Base-by-base conservation (phyloP, 805 yeast genomes). In the Grigorovia yakushimaensis region DNA sequence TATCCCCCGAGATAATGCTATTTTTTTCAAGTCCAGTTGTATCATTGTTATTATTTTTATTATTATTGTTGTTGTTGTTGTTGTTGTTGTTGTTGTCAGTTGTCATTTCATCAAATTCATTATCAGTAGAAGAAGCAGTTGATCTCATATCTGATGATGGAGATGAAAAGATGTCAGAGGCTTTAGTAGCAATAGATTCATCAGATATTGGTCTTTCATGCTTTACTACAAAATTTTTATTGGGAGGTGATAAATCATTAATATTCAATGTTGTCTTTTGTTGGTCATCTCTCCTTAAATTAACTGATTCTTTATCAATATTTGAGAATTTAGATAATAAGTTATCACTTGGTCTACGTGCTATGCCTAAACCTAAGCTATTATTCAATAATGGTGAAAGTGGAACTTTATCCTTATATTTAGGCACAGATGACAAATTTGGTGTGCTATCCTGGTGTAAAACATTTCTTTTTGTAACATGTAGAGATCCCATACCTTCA, bases 341-440 rank as follows among this genome's bases (percentile, higher is more conserved):
- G 49, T 62, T 64, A 39, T 64, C 66, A 44, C 66, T 61, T 5
- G 68, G 68, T 42, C 67, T 54, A 33, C 68, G 54, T 7, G 58
- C 61, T 30, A 58, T 50, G 7, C 62, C 64, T 21, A 61, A 46
- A 7, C 61, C 64, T 5, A 57, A 48, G 33, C 57, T 57, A 39
- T 56, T 58, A 46, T 54, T 52, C 24, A 48, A 41, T 24, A 24
- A 15, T 3, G 40, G 27, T 22, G 41, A 21, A 8, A 21, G 39
- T 6, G 20, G 23, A 18, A n/a, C 37, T 4, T 33, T 33, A 15
- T 33, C 37, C 17, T 33, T 33, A 33, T 11, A n/a, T 33, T 15
- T 33, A 17, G 39, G 20, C 2, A 13, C 22, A 9, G 39, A 15
- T 18, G 20, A 22, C 18, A 37, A 17, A 7, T 18, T 37, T 7